Conservation (phyloP, 164 flowering plant genomes). For the Houttuynia cordata region DNA sequence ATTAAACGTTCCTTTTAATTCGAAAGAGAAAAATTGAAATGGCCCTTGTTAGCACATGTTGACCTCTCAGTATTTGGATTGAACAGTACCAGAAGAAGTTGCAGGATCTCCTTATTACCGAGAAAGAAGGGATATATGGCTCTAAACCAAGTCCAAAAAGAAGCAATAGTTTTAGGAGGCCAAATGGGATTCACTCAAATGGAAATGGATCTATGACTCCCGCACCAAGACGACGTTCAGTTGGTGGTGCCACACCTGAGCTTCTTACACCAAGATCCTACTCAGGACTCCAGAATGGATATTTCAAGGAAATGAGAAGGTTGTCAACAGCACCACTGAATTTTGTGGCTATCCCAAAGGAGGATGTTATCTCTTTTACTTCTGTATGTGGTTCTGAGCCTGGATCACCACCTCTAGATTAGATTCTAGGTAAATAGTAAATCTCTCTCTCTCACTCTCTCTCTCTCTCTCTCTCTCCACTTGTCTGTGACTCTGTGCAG, state of each 20-base stretch:
- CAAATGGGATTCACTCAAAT: slow-evolving; percentile 54
- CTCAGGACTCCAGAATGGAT: slow-evolving; percentile 76
- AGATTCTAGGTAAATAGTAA: slow-evolving; percentile 1
- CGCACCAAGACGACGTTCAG: slow-evolving; percentile 65
- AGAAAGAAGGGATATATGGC: slow-evolving; percentile 86
- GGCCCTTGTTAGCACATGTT: too few relatives aligned
- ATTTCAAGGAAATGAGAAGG: slow-evolving; percentile 76
- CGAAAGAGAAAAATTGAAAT: not conserved
- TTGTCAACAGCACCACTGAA: slow-evolving; percentile 68
- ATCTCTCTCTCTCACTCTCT: too few relatives aligned
- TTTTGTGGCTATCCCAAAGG: slow-evolving; percentile 67
- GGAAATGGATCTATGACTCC: slow-evolving; percentile 81
- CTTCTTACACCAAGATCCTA: slow-evolving; percentile 70
- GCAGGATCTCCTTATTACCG: slow-evolving; percentile 69
- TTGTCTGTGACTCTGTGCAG: too few relatives aligned
- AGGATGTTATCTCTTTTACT: slow-evolving; percentile 71
- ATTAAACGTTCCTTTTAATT: too few relatives aligned
- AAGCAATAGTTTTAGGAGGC: slow-evolving; percentile 53
- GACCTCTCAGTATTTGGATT: not conserved
- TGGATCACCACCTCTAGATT: slow-evolving; percentile 56
- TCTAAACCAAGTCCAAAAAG: slow-evolving; percentile 83
- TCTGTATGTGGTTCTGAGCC: slow-evolving; percentile 71
- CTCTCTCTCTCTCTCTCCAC: too few relatives aligned
- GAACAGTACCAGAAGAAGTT: slow-evolving; percentile 85
- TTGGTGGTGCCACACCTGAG: slow-evolving; percentile 50